Conservation (phyloP, 2,329 filamentous ascomycete species). For the Arachnopeziza araneosa region DNA sequence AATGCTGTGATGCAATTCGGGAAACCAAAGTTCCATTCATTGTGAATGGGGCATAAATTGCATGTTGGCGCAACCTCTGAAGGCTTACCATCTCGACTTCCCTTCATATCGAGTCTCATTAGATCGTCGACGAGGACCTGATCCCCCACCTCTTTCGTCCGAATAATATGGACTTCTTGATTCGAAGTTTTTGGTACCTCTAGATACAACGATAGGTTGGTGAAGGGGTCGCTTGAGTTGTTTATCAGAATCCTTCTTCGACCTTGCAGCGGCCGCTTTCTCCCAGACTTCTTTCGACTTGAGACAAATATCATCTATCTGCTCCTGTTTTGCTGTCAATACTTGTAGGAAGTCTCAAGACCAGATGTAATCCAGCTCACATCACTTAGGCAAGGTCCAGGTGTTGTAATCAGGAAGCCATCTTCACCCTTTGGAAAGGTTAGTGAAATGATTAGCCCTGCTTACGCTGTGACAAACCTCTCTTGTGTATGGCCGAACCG, state of each 20-base stretch:
- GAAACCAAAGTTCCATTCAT: neutral
- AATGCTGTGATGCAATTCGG: neutral
- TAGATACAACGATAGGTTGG: conserved; percentile 47
- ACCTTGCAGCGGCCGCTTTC: conserved; percentile 46
- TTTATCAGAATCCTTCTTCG: conserved; percentile 40
- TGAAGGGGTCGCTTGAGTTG: conserved; percentile 52
- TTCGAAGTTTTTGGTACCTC: conserved; percentile 29
- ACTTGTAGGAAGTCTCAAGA: neutral
- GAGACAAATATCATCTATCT: conserved; percentile 57
- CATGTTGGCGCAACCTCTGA: neutral
- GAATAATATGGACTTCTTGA: conserved; percentile 14
- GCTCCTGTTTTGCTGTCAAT: conserved; percentile 41
- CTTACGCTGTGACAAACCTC: conserved; percentile 38
- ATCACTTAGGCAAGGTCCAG: conserved; percentile 53
- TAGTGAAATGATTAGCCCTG: conserved; percentile 22
- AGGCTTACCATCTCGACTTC: conserved; percentile 14
- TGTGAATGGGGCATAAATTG: neutral
- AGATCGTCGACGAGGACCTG: conserved; percentile 15
- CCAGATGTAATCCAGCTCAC: conserved; percentile 37
- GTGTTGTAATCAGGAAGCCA: conserved; percentile 54
- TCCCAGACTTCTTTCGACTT: conserved; percentile 56
- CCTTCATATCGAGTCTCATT: conserved; percentile 17
- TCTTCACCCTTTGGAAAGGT: conserved; percentile 46
- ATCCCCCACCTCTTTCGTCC: conserved; percentile 18
- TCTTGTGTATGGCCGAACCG: conserved; percentile 50